Base-by-base conservation (phyloP, 2,329 filamentous ascomycete genomes). In the Rhynchosporium secalis region DNA sequence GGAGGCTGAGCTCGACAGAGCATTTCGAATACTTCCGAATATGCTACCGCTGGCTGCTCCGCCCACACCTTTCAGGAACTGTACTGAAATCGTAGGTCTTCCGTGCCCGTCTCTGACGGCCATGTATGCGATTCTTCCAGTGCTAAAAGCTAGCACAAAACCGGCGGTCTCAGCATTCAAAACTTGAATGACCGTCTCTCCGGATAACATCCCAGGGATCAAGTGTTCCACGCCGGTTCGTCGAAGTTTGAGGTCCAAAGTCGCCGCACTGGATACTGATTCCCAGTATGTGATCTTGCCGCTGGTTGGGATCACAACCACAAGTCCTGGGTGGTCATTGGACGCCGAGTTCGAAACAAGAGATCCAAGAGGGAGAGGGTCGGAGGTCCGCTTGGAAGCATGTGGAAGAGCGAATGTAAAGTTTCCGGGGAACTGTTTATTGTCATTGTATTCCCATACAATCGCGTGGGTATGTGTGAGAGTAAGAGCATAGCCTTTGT, bases 241-340 rank as follows among this genome's bases (percentile, higher is more conserved):
- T 71, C 91, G 90, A 73, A 96, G 89, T 67, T 90, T 71, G 46
- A 96, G 85, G 66, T 90, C 91, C 60, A 96, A 82, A 0, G 91
- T 92, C 45, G 92, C 90, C 9, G 92, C 92, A 75, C 87, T 92
- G 61, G 94, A 92, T 66, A 98, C 90, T 45, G 92, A 96, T 74
- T 98, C 95, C 92, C 95, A 98, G 75, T 95, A 98, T 49, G 91
- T 88, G 58, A 98, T 86, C 75, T 88, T 93, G 58, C 95, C 95
- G 55, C 83, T 92, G 20, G 85, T 85, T 12, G 94, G 90, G 78
- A 94, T 91, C 43, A 98, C 83, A 43, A 97, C 84, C 33, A 99
- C 86, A 43, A 99, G 82, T 2, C 95, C 95, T 40, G 93, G 89
- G 69, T 96, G 90, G 55, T 86, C 85, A n/a, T 85, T 86, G 4